phyloP scores from a whole-genome alignment of 495 filamentous ascomycete genomes.

The Pyrenula aspistea region DNA sequence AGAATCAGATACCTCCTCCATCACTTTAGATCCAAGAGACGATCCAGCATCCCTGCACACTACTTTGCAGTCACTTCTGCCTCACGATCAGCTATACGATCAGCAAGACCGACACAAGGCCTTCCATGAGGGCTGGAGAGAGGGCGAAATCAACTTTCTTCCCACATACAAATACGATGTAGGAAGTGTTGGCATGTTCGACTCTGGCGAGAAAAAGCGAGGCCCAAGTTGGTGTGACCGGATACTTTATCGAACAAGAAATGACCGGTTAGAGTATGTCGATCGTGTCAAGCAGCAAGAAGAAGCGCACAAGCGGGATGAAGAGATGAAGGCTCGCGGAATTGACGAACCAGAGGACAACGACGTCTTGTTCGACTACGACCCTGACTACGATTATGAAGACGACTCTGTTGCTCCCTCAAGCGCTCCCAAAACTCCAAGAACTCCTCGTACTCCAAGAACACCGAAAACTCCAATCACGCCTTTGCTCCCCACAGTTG shows the following conservation, averaged over 20 bases:
- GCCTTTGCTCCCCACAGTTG: not conserved
- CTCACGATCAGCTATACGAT: conserved; percentile 77
- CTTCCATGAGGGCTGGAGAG: conserved; percentile 84
- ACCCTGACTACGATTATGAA: conserved; percentile 52
- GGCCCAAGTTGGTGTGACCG: conserved; percentile 97
- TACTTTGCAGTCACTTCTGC: conserved; percentile 71
- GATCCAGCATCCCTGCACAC: conserved; percentile 65
- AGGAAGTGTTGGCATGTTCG: conserved; percentile 85
- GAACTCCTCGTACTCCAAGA: conserved; percentile 7
- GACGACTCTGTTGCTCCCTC: conserved; percentile 18
- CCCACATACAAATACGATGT: conserved; percentile 96
- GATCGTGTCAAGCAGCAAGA: conserved; percentile 49
- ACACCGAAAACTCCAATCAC: conserved; percentile 2
- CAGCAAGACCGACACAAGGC: conserved; percentile 62
- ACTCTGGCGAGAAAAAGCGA: conserved; percentile 86
- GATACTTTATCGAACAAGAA: conserved; percentile 73
- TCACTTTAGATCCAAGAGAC: conserved; percentile 25
- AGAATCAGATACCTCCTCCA: not conserved
- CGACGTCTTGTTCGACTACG: conserved; percentile 74
- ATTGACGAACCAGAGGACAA: conserved; percentile 64
- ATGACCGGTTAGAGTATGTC: conserved; percentile 61
- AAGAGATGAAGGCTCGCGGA: conserved; percentile 73
- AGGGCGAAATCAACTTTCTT: conserved; percentile 78
- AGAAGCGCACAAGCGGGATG: conserved; percentile 57
- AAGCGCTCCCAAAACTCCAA: not conserved